phyloP scores from a whole-genome alignment of 2,329 filamentous ascomycete genomes.

The Fusarium duplospermum region DNA sequence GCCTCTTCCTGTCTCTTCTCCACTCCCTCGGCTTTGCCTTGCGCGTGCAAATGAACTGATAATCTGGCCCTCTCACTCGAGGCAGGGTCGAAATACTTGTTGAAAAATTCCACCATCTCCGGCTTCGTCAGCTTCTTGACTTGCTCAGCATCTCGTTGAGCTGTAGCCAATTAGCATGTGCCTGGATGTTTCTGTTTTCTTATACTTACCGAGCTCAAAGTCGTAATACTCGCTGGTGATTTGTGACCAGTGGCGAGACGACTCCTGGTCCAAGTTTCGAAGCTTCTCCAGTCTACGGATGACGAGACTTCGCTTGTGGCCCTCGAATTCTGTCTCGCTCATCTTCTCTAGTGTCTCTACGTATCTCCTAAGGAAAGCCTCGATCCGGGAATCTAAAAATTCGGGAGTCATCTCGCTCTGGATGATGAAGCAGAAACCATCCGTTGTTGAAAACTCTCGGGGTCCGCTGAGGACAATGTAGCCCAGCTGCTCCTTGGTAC shows the following conservation, averaged over 20 bases:
- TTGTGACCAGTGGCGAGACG: constrained; percentile 83
- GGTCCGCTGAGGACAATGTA: constrained; percentile 93
- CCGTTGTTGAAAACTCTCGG: constrained; percentile 77
- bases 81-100: constrained; percentile 77
- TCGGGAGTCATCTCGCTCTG: constrained; percentile 89
- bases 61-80: constrained; percentile 84
- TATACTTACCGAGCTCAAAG: constrained; percentile 80
- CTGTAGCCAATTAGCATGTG: constrained; percentile 54
- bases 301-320: constrained; percentile 89
- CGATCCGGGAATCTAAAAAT: constrained; percentile 89
- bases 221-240: constrained; percentile 89
- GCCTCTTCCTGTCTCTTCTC: constrained; percentile 60
- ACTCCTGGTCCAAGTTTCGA: constrained; percentile 92
- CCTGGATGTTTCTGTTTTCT: not conserved
- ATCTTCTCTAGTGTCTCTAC: constrained; percentile 76
- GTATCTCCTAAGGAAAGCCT: constrained; percentile 81
- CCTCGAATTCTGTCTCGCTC: constrained; percentile 86
- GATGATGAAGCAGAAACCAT: constrained; percentile 89
- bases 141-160: constrained; percentile 79
- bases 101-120: constrained; percentile 84
- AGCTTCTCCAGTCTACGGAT: constrained; percentile 89
- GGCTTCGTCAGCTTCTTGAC: constrained; percentile 81
- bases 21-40: constrained; percentile 63
- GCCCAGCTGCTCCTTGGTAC: constrained; percentile 96
- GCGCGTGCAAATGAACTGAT: constrained; percentile 84